Evolutionary conservation across 768 basidiomycete species (phyloP).

Genomic region (Tylopilus subfusipes): DNA sequence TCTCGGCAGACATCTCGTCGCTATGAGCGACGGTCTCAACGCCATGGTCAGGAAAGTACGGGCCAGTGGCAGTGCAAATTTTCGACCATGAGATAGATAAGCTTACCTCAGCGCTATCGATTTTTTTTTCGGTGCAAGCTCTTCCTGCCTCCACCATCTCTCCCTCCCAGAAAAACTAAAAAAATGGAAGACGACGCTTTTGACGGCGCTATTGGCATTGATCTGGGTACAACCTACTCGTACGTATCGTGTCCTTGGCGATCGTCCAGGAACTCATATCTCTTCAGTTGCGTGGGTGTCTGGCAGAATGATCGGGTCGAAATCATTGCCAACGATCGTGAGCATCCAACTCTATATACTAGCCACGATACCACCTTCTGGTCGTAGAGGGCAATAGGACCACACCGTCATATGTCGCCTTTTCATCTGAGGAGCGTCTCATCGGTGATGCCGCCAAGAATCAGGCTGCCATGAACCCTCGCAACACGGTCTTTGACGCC

Average conservation of each 20-base stretch:
- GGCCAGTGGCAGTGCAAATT: constrained; percentile 32
- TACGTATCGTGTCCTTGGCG: constrained; percentile 36
- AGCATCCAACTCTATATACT: constrained; percentile 31
- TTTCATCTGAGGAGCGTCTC: constrained; percentile 92
- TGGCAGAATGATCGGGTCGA: constrained; percentile 99
- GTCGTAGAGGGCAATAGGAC: constrained; percentile 92
- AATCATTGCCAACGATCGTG: constrained; percentile 96
- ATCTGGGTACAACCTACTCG: constrained; percentile 98
- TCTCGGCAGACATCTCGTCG: constrained; percentile 22
- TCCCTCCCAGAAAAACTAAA: constrained; percentile 33
- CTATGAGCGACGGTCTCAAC: constrained; percentile 22
- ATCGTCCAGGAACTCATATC: constrained; percentile 23
- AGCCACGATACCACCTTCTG: not conserved
- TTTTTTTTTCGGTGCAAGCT: constrained; percentile 29
- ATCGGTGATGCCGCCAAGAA: constrained; percentile 99
- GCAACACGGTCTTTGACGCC: constrained; percentile 98
- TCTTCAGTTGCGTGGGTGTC: constrained; percentile 88
- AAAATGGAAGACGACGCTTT: constrained; percentile 83
- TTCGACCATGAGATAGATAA: constrained; percentile 15
- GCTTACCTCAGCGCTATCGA: constrained; percentile 56
- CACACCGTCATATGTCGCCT: constrained; percentile 99
- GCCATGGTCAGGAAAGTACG: constrained; percentile 22
- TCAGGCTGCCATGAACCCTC: constrained; percentile 99
- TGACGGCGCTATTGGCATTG: constrained; percentile 96
- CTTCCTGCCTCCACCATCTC: constrained; percentile 31